Evolutionary conservation across 495 filamentous ascomycete species (phyloP), one percentile per base, ranked within the genome.

Genomic region (Penicillium pancosmium): DNA sequence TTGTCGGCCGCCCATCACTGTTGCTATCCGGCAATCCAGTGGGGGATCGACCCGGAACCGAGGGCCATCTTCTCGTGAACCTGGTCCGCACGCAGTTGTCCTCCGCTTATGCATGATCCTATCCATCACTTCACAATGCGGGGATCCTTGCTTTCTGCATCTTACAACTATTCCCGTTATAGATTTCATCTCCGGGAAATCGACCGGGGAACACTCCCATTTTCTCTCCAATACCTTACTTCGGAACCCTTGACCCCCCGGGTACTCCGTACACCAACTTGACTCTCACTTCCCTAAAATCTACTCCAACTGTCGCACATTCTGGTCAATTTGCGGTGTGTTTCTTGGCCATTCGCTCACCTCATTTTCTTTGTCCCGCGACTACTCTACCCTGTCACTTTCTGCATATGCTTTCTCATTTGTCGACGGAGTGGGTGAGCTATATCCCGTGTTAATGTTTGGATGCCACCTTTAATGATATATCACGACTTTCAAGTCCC

Each of bases 381-480:
- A 35, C 38, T 58, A 46, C 40, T 25, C 50, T 50, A 11, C 18
- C 18, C 16, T 36, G 44, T 50, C 18, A 34, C 13, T 36, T 53
- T 54, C 23, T 40, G 43, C 47, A 61, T 54, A 60, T 59, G 48
- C 52, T 52, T 47, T 50, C 62, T 38, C 38, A 31, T 46, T 64
- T 60, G n/a, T 57, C 50, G 46, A 41, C 47, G 36, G 50, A 35
- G 52, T 64, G 57, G 56, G 35, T 50, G 56, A 58, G n/a, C 36
- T 46, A 23, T 55, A 33, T 38, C 19, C 47, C 40, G 47, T 49
- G 55, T 51, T 64, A 61, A 64, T 69, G 60, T 64, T 51, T 65
- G 41, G 40, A 65, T 33, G 65, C 57, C 46, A 54, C 66, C 59
- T 59, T 57, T 68, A 65, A 70, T 70, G 67, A 68, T 57, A 48